Base-by-base conservation (phyloP, 805 yeast species). In the Cyberlindnera petersonii region DNA sequence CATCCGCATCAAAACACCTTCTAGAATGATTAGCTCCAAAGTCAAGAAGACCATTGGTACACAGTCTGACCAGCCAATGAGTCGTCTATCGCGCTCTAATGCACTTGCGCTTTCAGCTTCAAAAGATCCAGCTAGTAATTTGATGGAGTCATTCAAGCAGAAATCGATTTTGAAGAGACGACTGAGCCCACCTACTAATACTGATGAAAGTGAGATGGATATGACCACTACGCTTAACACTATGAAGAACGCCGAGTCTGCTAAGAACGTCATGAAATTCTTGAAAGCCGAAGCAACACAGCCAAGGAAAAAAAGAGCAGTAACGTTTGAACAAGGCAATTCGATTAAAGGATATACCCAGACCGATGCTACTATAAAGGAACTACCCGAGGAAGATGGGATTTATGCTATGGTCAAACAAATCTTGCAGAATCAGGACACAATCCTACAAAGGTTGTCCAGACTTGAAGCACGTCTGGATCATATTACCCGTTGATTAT, bases 231-330 rank as follows among this genome's bases (percentile, higher is more conserved):
- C 49, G 3, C 31, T 55, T 17, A 56, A 56, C 31, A 56, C 60
- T 0, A 24, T 47, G 34, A 44, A 40, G 32, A 56, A 56, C 20
- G 42, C 57, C 3, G 46, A 43, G 5, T 38, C 38, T 19, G 56
- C 52, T 2, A 49, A 42, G 28, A 37, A 40, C 11, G 55, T 49
- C 5, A 40, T 49, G 42, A 35, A 37, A 5, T 35, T 43, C 10
- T 35, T 51, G 31, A 33, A 32, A 6, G 32, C 23, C 5, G 51
- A 38, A 24, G 34, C 29, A 9, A 39, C 28, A 14, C 48, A 46
- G 19, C 46, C 57, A 11, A 48, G 49, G 29, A 51, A 48, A 42
- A 52, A 42, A 35, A 50, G 43, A 39, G 59, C 60, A 35, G 68
- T 63, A 5, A 58, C 56, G 9, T 64, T 64, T 35, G 48, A 44